phyloP scores from a whole-genome alignment of 176 grass and related monocot species.

The Cenchrus fungigraminus region DNA sequence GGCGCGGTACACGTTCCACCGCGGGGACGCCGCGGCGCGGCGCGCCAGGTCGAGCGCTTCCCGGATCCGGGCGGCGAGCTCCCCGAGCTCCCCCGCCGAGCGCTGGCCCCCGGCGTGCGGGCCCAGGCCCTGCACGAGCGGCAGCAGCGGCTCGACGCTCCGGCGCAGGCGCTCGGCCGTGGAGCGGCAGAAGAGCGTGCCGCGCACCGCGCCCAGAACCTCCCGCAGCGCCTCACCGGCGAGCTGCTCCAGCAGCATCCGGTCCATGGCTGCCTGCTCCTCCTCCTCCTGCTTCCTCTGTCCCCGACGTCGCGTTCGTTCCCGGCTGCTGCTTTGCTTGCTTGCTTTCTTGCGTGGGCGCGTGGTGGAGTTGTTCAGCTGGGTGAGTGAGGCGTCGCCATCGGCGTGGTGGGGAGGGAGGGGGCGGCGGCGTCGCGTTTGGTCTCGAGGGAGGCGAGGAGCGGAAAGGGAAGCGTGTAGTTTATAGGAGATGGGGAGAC shows the following conservation, averaged over 20 bases:
- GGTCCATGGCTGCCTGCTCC: conserved; percentile 12
- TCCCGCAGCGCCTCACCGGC: conserved; percentile 70
- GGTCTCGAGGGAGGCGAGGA: background rate
- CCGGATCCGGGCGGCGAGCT: conserved; percentile 68
- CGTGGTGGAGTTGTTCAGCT: conserved; percentile 33
- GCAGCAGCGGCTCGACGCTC: conserved; percentile 80
- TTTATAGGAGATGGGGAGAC: conserved; percentile 44
- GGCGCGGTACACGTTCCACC: conserved; percentile 96
- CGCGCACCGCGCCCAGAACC: conserved; percentile 54
- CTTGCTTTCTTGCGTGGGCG: background rate
- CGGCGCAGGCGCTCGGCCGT: conserved; percentile 83
- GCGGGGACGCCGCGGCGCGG: conserved; percentile 58
- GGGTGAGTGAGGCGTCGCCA: conserved; percentile 45
- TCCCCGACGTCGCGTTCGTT: background rate
- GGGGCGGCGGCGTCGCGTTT: conserved; percentile 7
- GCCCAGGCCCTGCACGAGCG: conserved; percentile 58
- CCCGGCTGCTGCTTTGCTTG: background rate
- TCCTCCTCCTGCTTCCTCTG: background rate
- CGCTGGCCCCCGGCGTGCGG: conserved; percentile 3
- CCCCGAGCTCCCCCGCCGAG: conserved; percentile 54
- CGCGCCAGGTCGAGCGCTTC: conserved; percentile 85
- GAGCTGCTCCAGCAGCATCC: conserved; percentile 54
- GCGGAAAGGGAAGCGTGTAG: background rate
- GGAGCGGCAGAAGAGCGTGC: conserved; percentile 73
- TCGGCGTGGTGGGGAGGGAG: background rate